Base-by-base conservation (phyloP, 2,329 filamentous ascomycete species). In the Leptodontidium sp. region DNA sequence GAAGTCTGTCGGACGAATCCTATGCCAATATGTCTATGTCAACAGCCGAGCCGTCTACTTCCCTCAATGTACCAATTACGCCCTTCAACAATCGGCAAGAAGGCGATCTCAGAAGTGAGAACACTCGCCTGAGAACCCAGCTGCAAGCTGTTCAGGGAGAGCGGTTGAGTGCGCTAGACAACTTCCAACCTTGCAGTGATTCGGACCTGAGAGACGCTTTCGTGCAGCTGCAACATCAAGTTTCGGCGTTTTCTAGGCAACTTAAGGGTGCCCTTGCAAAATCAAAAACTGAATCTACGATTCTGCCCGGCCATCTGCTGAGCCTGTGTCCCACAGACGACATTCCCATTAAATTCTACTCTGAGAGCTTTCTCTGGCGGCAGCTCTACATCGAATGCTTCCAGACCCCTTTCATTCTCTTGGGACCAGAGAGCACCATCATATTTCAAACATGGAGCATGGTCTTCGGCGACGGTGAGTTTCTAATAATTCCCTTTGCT, bases 171-270 rank as follows among this genome's bases (percentile, higher is more conserved):
- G 49, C 49, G 24, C 24, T 52, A 3, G 49, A 52, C 49, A 24
- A 52, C 49, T 52, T 52, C 24, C 49, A 52, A 15, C 49, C 49
- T 26, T 52, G 49, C 24, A 52, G 21, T 52, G 49, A 52, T 29
- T 11, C 49, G 2, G 49, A 52, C 2, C 49, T 52, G 8, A 52
- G 12, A 7, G 49, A 52, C 1, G 49, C 49, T 1, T 52, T 52
- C 24, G 24, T 29, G 24, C 21, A 29, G 24, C 21, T 52, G 3
- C 49, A 52, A 15, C 14, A 15, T 29, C 49, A 52, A 52, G 24
- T 52, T 12, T 29, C 49, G 3, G 24, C 49, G 21, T 24, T 52
- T 29, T 52, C 49, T 14, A 52, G 49, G 24, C 49, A 52, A 12
- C 11, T 52, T 3, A 52, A 24, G 29, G 24, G 21, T 7, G 26